A percentile compares a stretch with the other conserved stretches of the same genome.
phyloP scores from a whole-genome alignment of 2,329 filamentous ascomycete species.

The Trichoderma sp. region DNA sequence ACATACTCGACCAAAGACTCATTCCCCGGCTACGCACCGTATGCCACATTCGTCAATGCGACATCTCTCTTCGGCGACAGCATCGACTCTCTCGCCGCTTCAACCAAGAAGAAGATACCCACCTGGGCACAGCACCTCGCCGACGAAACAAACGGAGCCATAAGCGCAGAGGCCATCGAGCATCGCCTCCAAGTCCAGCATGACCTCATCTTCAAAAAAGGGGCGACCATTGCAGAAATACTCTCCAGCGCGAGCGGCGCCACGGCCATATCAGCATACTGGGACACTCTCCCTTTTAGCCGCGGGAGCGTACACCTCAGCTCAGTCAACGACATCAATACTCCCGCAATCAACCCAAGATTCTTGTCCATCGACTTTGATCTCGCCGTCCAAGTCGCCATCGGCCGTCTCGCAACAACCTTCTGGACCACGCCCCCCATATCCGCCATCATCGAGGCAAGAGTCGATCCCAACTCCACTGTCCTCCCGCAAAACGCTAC shows the following conservation, averaged over 20 bases:
- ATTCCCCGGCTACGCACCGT: conserved; percentile 37
- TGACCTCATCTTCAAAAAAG: conserved; percentile 50
- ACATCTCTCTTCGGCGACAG: conserved; percentile 41
- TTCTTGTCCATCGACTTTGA: conserved; percentile 53
- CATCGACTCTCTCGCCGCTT: conserved; percentile 33
- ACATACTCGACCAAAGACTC: conserved; percentile 34
- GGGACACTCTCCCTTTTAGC: conserved; percentile 53
- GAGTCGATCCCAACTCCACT: conserved; percentile 4
- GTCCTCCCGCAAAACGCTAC: conserved; percentile 18
- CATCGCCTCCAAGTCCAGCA: conserved; percentile 49
- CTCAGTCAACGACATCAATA: conserved; percentile 44
- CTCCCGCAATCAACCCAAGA: conserved; percentile 41
- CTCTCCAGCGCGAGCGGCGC: conserved; percentile 42
- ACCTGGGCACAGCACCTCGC: conserved; percentile 40
- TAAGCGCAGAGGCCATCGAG: conserved; percentile 42
- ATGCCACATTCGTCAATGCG: conserved; percentile 41
- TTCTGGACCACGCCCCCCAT: conserved; percentile 40
- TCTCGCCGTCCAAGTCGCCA: conserved; percentile 48
- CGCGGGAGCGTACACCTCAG: conserved; percentile 61
- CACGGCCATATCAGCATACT: conserved; percentile 44
- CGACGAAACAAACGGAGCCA: conserved; percentile 34
- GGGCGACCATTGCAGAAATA: conserved; percentile 51
- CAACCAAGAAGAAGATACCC: conserved; percentile 35
- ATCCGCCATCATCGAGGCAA: conserved; percentile 5
- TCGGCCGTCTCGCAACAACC: conserved; percentile 37